Conservation (phyloP, 2,329 filamentous ascomycete species). For the Apiospora arundinis region DNA sequence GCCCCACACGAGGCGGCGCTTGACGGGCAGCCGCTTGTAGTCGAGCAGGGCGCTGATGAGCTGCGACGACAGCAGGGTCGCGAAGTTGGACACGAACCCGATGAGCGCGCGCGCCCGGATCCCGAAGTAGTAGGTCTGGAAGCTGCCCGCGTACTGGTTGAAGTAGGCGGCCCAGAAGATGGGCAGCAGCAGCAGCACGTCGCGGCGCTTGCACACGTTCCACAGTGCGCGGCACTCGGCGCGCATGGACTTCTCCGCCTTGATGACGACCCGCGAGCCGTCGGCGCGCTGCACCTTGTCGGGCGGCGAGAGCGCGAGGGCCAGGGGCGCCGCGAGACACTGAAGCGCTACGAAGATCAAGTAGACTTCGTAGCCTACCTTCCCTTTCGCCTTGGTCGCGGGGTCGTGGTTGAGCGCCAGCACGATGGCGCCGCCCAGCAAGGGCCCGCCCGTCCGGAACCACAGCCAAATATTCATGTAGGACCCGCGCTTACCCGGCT, state of each 20-base stretch:
- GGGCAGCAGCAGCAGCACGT: conserved; percentile 73
- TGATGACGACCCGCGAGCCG: conserved; percentile 65
- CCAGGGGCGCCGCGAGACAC: conserved; percentile 66
- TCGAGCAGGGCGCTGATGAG: conserved; percentile 44
- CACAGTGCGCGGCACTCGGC: conserved; percentile 67
- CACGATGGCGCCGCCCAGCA: conserved; percentile 76
- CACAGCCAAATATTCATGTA: conserved; percentile 73
- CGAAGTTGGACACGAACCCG: conserved; percentile 72
- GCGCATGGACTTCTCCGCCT: conserved; percentile 64
- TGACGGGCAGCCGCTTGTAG: conserved; percentile 31
- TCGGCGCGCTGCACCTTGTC: conserved; percentile 70
- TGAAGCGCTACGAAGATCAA: conserved; percentile 75
- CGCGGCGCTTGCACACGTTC: conserved; percentile 69
- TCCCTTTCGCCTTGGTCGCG: conserved; percentile 52
- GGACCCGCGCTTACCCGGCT: conserved; percentile 69
- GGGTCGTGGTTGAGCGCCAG: conserved; percentile 67
- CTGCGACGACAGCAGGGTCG: conserved; percentile 70
- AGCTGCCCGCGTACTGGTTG: conserved; percentile 55
- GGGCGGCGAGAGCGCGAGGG: conserved; percentile 66
- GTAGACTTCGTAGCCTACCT: conserved; percentile 73
- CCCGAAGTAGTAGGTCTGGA: conserved; percentile 69
- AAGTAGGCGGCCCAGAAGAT: conserved; percentile 72
- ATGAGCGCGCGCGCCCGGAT: conserved; percentile 73
- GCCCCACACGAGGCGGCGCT: conserved; percentile 50
- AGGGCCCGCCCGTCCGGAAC: conserved; percentile 58